Percentiles rank a stretch among this genome's conserved stretches.
Conservation (phyloP, 164 flowering plant species). For the Tinospora cordifolia region DNA sequence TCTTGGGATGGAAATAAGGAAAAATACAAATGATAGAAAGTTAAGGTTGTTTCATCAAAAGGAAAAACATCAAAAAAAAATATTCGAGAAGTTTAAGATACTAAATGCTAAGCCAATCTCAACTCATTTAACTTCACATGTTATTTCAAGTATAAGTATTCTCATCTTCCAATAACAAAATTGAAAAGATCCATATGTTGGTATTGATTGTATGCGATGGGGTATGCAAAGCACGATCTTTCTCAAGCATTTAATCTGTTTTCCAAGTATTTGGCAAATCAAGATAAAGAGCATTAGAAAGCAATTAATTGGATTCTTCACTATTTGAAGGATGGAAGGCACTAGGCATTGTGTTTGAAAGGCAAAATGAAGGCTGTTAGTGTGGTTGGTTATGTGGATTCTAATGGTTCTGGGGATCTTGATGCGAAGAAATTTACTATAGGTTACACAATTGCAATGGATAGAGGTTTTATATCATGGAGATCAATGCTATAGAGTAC, state of each 20-base stretch:
- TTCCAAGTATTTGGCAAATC: neutral
- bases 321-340: neutral
- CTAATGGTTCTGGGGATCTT: too few relatives aligned
- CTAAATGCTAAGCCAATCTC: neutral
- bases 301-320: too few relatives aligned
- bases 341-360: neutral
- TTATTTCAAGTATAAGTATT: neutral
- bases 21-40: neutral
- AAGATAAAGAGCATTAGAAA: neutral
- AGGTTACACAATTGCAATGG: too few relatives aligned
- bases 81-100: neutral
- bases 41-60: neutral
- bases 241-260: neutral
- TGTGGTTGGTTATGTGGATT: too few relatives aligned
- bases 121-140: neutral
- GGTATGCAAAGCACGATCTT: neutral
- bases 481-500: too few relatives aligned
- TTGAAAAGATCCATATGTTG: neutral
- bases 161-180: neutral
- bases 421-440: too few relatives aligned
- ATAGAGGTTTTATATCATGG: too few relatives aligned
- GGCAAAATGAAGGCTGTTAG: neutral
- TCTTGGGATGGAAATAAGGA: conserved; percentile 1
- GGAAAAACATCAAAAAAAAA: neutral
- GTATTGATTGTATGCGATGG: neutral